Base-by-base conservation (phyloP, 1,284 basidiomycete genomes). In the Malassezia obtusa region DNA sequence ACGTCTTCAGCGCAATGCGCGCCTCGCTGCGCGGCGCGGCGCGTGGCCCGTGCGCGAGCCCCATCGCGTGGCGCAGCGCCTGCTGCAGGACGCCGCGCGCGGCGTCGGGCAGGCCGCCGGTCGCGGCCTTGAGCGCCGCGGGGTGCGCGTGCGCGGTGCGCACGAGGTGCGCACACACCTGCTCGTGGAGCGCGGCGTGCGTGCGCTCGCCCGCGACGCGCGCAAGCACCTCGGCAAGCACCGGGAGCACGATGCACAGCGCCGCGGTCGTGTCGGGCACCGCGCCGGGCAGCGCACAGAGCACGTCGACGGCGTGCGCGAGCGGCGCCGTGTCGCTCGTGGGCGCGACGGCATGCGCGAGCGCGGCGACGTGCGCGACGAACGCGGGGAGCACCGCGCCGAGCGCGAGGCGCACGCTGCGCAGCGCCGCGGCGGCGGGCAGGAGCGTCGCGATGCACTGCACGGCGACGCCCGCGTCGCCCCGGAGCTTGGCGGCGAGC, bases 101-200 rank as follows among this genome's bases (percentile, higher is more conserved):
- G n/a, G 28, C 40, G 3, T 14, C 22, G 14, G 37, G 37, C 4
- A 96, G 78, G 32, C 81, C 82, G 2, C 77, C 79, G 3, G 87
- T 85, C 2, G 86, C 89, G 45, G 89, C 86, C 72, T 88, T 90
- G 80, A 96, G 95, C 15, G 85, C 81, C 3, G 77, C 73, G 0
- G 90, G 86, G 2, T 84, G 81, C 0, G 79, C 76, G 0, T 85
- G 81, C 0, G 90, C 91, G 45, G 89, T 82, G 2, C 79, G 76
- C 17, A 96, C 77, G 4, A 95, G 75, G 50, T 90, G 86, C 85
- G 74, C 0, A 80, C 61, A 4, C 75, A 63, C 39, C 78, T 76
- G 3, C 33, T 22, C 19, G 25, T 14, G 40, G 30, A 28, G 45
- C 76, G 75, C 30, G 79, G 30, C 39, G n/a, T n/a, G 12, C 35